Evolutionary conservation across 345 rosid genomes (phyloP), one percentile per base, ranked within the genome.

Genomic region (Pistacia atlantica): DNA sequence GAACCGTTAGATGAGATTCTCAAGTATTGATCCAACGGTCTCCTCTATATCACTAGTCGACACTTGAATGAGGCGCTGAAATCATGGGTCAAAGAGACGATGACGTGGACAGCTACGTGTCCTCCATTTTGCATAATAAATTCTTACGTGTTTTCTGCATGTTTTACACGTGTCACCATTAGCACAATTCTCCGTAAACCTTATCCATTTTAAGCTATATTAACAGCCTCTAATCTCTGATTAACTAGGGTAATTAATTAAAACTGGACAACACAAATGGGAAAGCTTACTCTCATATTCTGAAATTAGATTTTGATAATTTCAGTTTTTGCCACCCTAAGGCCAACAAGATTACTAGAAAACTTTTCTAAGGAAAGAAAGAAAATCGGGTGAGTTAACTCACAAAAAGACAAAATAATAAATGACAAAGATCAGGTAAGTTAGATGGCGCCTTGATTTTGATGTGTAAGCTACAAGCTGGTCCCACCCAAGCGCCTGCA

Each of bases 401-500:
- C 55, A 71, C 25, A 35, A 56, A 6, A 25, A 1, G 60, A 69
- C 75, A 67, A 64, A 63, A 5, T 69, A n/a, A 9, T 63, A 9
- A 79, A 69, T 57, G 58, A 37, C 37, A 74, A 57, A 67, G 49
- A 56, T 37, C 65, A 6, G 52, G 17, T 57, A 55, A n/a, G 75
- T 22, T 20, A 38, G 11, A 57, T 33, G 4, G 14, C 18, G 57
- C 8, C 31, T 51, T 63, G 61, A 73, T 62, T 31, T 71, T 56
- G 8, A 67, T n/a, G 69, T 65, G 42, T 3, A 55, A 69, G 42
- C 49, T 18, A 59, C 13, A 35, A 13, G 65, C 37, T 42, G 57
- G 81, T 52, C 73, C 71, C 67, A 65, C 65, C 20, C 57, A 4
- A 52, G 52, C 51, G 62, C 70, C 77, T 64, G 70, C 77, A 64